Evolutionary conservation across 2,329 filamentous ascomycete genomes (phyloP), one percentile per base, ranked within the genome.

Genomic region (Elsinoe necatrix): DNA sequence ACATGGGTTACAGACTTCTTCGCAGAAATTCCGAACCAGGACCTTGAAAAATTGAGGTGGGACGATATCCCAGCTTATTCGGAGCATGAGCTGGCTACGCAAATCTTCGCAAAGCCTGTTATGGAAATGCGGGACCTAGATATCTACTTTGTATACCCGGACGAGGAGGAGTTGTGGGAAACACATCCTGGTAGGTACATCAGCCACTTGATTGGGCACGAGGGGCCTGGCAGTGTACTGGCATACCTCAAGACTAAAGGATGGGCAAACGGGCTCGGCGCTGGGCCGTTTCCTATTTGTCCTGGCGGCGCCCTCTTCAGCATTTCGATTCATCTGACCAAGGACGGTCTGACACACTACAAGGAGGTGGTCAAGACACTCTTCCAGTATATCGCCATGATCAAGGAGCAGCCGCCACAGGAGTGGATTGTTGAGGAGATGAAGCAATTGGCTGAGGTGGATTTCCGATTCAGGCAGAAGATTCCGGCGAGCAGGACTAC

Each of bases 401-500:
- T 98, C 57, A 84, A 83, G 61, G 87, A 95, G 64, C 79, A 80
- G 1, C 81, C 86, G 4, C 91, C 92, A 0, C 86, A 95, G 63
- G 78, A 95, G 68, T 97, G 93, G 93, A 90, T 97, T 58, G 91
- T 93, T 58, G 82, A 95, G 29, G 93, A 98, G 72, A 87, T 93
- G 70, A 92, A 90, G 71, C 84, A 85, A 34, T 84, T 97, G 73
- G 85, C 87, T 43, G 91, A 97, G 63, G 89, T 97, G 11, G 87
- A 95, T 63, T 98, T 98, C 77, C 88, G 87, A 62, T 98, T 95
- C 73, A 89, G 85, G 71, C 89, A 97, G 68, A 97, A 97, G 76
- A 88, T 84, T 1, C 89, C 88, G 1, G 89, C 92, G 1, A 93
- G 86, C 67, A 82, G 86, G 25, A 97, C 96, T 65, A 93, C 90